Conservation (phyloP, 2,329 filamentous ascomycete species). For the Fusarium pininemorale region DNA sequence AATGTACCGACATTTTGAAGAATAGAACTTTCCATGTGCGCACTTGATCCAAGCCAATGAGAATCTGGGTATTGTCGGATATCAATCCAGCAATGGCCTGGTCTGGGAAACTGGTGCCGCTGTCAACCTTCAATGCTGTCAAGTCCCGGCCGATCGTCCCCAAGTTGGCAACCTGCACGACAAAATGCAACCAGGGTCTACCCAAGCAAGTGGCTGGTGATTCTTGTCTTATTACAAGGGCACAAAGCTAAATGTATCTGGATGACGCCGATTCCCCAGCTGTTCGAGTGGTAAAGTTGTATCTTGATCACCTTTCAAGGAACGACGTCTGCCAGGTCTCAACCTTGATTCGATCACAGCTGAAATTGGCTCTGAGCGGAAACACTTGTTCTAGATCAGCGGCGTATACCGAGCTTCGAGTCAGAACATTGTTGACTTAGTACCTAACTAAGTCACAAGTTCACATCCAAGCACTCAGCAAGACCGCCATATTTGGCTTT, state of each 20-base stretch:
- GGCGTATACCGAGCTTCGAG: neutral
- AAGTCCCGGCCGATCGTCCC: constrained; percentile 26
- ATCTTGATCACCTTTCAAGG: neutral
- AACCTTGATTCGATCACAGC: neutral
- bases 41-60: neutral
- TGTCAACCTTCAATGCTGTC: constrained; percentile 10
- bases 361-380: neutral
- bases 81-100: constrained; percentile 12
- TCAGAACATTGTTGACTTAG: neutral
- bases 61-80: constrained; percentile 23
- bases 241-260: neutral
- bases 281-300: neutral
- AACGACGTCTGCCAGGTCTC: neutral
- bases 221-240: neutral
- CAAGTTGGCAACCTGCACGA: constrained; percentile 5
- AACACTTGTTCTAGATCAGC: neutral
- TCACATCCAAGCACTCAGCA: neutral
- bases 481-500: neutral
- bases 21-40: neutral
- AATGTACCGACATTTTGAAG: neutral
- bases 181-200: constrained; percentile 3
- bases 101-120: constrained; percentile 24
- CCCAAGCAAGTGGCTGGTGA: neutral
- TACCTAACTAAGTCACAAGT: neutral
- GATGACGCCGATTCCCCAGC: constrained; percentile 12